Evolutionary conservation across 495 filamentous ascomycete species (phyloP).

Genomic region (Massariosphaeria phaeospora): DNA sequence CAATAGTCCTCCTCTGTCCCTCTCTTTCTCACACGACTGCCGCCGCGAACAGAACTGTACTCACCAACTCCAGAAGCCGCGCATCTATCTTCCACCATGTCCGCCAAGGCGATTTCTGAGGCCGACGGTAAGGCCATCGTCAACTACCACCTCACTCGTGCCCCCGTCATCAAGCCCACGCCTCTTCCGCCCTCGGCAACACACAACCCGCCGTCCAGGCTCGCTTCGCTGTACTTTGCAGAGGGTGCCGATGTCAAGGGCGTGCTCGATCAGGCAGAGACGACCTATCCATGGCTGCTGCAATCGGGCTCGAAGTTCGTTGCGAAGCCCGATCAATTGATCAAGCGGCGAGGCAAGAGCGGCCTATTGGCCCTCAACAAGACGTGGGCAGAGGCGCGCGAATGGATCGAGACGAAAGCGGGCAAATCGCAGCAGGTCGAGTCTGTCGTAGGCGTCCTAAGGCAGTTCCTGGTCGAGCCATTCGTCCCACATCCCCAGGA

Average conservation of each 20-base stretch:
- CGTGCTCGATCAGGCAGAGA: conserved; percentile 91
- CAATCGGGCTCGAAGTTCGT: conserved; percentile 81
- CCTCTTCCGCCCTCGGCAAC: conserved; percentile 77
- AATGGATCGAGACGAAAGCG: conserved; percentile 88
- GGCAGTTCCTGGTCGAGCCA: conserved; percentile 96
- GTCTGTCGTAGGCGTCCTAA: conserved; percentile 78
- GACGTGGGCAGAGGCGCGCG: conserved; percentile 85
- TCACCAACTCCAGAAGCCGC: conserved; percentile 4
- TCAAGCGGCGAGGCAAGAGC: conserved; percentile 98
- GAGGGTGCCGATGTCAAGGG: conserved; percentile 75
- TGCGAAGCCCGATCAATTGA: conserved; percentile 98
- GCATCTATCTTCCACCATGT: conserved; percentile 54
- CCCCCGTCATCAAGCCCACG: conserved; percentile 94
- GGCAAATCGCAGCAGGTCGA: conserved; percentile 90
- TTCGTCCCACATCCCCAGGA: conserved; percentile 90
- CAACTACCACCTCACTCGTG: conserved; percentile 99
- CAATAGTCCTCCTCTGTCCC: conserved; percentile 8
- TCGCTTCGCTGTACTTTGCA: conserved; percentile 90
- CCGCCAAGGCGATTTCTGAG: conserved; percentile 96
- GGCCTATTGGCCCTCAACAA: conserved; percentile 96
- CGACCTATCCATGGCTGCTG: conserved; percentile 92
- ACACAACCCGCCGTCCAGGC: conserved; percentile 87
- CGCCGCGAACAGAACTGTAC: not conserved
- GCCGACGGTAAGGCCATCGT: conserved; percentile 99
- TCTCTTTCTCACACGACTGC: conserved; percentile 4